These are phyloP conservation scores for Pouteria glomerata DNA, from an alignment of 148 eudicot species.

Conservation along the genomic window DNA sequence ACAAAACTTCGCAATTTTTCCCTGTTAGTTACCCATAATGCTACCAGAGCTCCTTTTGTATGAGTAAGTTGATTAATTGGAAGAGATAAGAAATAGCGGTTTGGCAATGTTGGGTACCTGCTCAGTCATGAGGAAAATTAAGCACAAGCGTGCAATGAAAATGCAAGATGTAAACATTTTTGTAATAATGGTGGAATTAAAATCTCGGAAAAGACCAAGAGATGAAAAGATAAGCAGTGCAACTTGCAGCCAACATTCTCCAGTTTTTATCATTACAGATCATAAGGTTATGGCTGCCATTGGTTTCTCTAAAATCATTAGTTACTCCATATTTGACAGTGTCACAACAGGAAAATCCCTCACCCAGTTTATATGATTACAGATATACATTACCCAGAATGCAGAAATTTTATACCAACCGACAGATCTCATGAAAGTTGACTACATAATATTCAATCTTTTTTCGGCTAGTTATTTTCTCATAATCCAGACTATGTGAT, in stretches of 20 bases:
- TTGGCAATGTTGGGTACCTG: constrained; percentile 92
- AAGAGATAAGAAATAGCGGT: constrained; percentile 73
- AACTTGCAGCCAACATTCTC: not conserved
- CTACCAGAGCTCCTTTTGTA: constrained; percentile 74
- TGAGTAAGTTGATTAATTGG: constrained; percentile 69
- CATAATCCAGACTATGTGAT: not conserved
- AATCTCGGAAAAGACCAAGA: not conserved
- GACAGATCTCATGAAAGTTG: not conserved
- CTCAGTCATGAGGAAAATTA: constrained; percentile 16
- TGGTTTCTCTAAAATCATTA: not conserved
- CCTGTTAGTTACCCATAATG: constrained; percentile 94
- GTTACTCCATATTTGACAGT: no score
- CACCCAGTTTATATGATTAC: not conserved
- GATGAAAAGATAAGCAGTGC: not conserved
- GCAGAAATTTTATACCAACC: not conserved
- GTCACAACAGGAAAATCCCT: not conserved
- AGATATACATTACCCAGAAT: not conserved
- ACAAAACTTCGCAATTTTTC: constrained; percentile 78
- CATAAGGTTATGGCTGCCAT: not conserved
- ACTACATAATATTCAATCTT: constrained; percentile 1
- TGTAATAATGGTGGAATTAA: not conserved
- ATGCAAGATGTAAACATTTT: not conserved
- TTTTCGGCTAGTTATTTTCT: not conserved
- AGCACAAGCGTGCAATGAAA: not conserved
- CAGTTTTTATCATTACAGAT: no score